Evolutionary conservation across 768 basidiomycete species (phyloP).

Genomic region (Suillus bovinus): DNA sequence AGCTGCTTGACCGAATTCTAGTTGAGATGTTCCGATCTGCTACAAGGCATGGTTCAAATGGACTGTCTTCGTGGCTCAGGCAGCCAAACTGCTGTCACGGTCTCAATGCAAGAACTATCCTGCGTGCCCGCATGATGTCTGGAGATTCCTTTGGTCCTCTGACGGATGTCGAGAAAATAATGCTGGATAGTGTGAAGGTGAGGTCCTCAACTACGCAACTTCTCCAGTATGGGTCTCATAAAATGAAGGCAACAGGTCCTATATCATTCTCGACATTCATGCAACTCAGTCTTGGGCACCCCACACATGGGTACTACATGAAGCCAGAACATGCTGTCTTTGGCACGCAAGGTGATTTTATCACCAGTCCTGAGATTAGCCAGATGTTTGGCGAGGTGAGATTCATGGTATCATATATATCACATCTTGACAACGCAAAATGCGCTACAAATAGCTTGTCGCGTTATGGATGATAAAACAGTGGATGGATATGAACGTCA

Average conservation of each 20-base stretch:
- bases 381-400: conserved; percentile 96
- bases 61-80: conserved; percentile 12
- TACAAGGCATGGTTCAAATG: neutral
- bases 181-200: conserved; percentile 75
- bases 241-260: conserved; percentile 78
- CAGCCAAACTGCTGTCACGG: conserved; percentile 9
- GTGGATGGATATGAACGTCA: conserved; percentile 58
- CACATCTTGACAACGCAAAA: neutral
- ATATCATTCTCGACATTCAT: conserved; percentile 89
- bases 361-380: conserved; percentile 94
- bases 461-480: conserved; percentile 84
- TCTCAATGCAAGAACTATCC: neutral
- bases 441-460: conserved; percentile 56
- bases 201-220: conserved; percentile 8
- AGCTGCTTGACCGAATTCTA: neutral
- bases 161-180: conserved; percentile 60
- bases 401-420: conserved; percentile 8
- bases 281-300: conserved; percentile 88
- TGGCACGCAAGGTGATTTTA: conserved; percentile 88
- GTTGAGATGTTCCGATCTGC: conserved; percentile 11
- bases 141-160: conserved; percentile 16
- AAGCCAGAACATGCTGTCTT: conserved; percentile 73
- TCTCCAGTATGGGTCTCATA: neutral
- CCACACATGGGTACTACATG: conserved; percentile 92
- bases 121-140: neutral